phyloP scores from a whole-genome alignment of 129 eudicot species.

The Escallonia herrerae region DNA sequence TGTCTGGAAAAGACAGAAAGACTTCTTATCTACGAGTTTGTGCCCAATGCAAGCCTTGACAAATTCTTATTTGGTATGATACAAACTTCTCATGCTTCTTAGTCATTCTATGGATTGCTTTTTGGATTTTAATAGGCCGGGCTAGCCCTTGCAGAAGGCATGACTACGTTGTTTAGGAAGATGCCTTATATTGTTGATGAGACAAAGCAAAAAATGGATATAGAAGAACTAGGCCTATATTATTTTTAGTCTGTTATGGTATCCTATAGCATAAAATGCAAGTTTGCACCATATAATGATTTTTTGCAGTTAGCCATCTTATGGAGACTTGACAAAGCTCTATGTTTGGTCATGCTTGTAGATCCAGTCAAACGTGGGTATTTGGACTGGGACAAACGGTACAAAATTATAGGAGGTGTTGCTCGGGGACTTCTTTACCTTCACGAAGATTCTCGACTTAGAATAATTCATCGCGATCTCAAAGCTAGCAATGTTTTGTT shows the following conservation, averaged over 20 bases:
- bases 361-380: neutral
- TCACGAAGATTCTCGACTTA: slow-evolving; percentile 20
- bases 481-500: neutral
- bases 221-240: too few species aligned
- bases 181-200: too few species aligned
- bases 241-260: too few species aligned
- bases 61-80: slow-evolving; percentile 26
- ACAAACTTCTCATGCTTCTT: too few species aligned
- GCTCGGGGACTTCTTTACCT: neutral
- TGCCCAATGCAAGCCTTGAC: slow-evolving; percentile 30
- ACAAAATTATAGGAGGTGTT: neutral
- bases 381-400: neutral
- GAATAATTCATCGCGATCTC: neutral
- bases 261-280: too few species aligned
- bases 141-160: too few species aligned
- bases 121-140: too few species aligned
- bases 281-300: too few species aligned
- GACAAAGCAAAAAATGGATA: too few species aligned
- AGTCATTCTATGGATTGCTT: too few species aligned
- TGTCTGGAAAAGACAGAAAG: slow-evolving; percentile 21
- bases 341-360: neutral
- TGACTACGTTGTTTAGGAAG: too few species aligned
- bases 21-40: slow-evolving; percentile 11
- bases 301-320: too few species aligned
- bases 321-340: neutral